These are phyloP conservation scores for Fusarium goolgardi DNA, from an alignment of 2,329 filamentous ascomycete species.

Conservation along the genomic window DNA sequence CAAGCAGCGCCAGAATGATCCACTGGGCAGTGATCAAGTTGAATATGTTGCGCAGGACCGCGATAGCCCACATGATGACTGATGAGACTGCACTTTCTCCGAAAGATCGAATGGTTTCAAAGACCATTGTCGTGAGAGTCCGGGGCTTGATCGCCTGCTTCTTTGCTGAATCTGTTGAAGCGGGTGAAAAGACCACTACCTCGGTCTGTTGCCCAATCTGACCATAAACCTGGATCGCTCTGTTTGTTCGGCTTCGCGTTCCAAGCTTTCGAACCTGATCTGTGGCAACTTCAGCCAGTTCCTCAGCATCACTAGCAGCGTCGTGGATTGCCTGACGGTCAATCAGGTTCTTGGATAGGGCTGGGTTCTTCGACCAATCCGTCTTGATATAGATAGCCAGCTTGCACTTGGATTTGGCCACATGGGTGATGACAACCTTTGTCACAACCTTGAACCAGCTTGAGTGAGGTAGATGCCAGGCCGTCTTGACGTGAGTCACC, in stretches of 20 bases:
- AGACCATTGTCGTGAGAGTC: slow-evolving; percentile 74
- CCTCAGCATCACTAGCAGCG: slow-evolving; percentile 76
- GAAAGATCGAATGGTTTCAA: slow-evolving; percentile 79
- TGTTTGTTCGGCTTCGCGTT: slow-evolving; percentile 77
- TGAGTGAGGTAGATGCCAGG: slow-evolving; percentile 88
- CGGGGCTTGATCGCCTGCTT: slow-evolving; percentile 71
- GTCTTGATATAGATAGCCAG: slow-evolving; percentile 87
- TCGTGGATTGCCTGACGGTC: slow-evolving; percentile 81
- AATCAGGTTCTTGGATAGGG: slow-evolving; percentile 70
- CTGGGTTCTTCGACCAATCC: slow-evolving; percentile 81
- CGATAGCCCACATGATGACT: slow-evolving; percentile 81
- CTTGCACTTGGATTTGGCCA: slow-evolving; percentile 92
- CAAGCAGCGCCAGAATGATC: slow-evolving; percentile 76
- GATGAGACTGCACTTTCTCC: slow-evolving; percentile 79
- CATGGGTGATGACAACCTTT: slow-evolving; percentile 93
- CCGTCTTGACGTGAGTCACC: slow-evolving; percentile 70
- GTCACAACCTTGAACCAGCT: slow-evolving; percentile 83
- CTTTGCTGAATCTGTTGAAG: slow-evolving; percentile 59
- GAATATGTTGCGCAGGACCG: slow-evolving; percentile 72
- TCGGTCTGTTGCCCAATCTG: slow-evolving; percentile 76
- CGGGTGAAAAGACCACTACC: slow-evolving; percentile 69
- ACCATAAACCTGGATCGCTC: slow-evolving; percentile 83
- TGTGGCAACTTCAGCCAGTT: slow-evolving; percentile 79
- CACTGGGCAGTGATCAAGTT: slow-evolving; percentile 78
- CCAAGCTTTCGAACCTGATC: slow-evolving; percentile 82